Base-by-base conservation (phyloP, 2,329 filamentous ascomycete species). In the Botryosphaeria dothidea region DNA sequence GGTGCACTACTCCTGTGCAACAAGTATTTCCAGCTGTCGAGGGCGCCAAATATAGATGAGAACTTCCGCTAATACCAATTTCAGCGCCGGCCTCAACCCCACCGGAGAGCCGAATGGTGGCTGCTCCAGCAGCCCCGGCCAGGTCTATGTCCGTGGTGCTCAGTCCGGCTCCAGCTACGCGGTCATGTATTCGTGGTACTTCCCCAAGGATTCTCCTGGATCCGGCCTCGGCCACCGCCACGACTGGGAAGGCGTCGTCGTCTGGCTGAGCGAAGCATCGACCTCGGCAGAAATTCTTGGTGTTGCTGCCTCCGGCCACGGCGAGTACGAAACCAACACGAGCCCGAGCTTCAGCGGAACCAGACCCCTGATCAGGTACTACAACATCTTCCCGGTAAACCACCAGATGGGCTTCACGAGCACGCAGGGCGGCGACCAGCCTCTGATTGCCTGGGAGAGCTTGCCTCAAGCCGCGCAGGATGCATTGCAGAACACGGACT, bases 241-340 rank as follows among this genome's bases (percentile, higher is more conserved):
- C 71, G 84, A 86, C 69, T 86, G 84, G 84, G 84, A 86, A 68
- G 82, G 81, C 21, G 74, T 81, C 0, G 80, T 86, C 38, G 78
- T 86, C 27, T 86, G 82, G 82, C 77, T 86, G 0, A 38, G 51
- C 48, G 75, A 76, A 15, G 9, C 9, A 17, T 17, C 41, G 1
- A 1, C 56, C 3, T n/a, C 41, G 25, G 25, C 56, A 1, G 23
- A 8, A 11, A 36, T 86, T 34, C 70, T 81, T 1, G 83, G 82
- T 23, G 81, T 85, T 7, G 84, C 83, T 19, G 83, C 83, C 1
- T 83, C 81, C 3, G 83, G 81, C 0, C 84, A 86, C 62, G 84
- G 83, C 4, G 73, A 69, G 2, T 85, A 80, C 74, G 74, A 82
- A 43, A 83, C 81, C 63, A 74, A 72, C 3, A 82, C 77, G 0